phyloP scores from a whole-genome alignment of 441 rosid genomes.

The Iberis amara region DNA sequence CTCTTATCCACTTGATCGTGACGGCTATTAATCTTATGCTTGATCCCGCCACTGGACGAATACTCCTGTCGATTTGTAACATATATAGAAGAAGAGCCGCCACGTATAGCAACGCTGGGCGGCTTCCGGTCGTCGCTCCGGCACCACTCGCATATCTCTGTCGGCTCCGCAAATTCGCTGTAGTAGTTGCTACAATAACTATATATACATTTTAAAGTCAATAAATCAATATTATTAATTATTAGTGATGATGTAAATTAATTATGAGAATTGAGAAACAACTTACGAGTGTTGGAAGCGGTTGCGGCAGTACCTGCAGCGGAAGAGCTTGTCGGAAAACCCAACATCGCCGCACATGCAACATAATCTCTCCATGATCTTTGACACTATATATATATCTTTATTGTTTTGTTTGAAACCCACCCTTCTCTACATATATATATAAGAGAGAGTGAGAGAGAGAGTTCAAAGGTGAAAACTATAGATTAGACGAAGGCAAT shows the following conservation, averaged over 20 bases:
- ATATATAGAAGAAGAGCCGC: conserved; percentile 47
- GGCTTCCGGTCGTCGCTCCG: conserved; percentile 42
- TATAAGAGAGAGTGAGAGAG: no score
- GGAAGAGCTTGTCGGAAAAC: conserved; percentile 78
- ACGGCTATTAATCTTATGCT: conserved; percentile 43
- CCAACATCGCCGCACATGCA: conserved; percentile 98
- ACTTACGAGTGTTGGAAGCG: conserved; percentile 62
- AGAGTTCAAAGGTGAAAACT: no score
- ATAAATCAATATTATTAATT: background rate
- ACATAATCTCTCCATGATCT: conserved; percentile 45
- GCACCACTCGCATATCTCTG: conserved; percentile 77
- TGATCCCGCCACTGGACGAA: conserved; percentile 43
- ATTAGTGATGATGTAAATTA: no score
- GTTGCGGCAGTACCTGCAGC: conserved; percentile 63
- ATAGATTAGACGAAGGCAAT: no score
- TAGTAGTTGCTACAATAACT: conserved; percentile 85
- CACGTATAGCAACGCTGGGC: conserved; percentile 28
- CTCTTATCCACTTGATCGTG: conserved; percentile 38
- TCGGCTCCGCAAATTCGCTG: conserved; percentile 51
- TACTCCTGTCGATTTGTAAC: conserved; percentile 25
- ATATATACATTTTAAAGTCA: background rate
- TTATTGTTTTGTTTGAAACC: no score
- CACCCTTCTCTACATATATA: no score
- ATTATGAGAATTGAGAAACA: background rate
- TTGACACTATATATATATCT: no score